Evolutionary conservation across 306 rosid species (phyloP), one percentile per base, ranked within the genome.

Genomic region (Cucurbita moschata): DNA sequence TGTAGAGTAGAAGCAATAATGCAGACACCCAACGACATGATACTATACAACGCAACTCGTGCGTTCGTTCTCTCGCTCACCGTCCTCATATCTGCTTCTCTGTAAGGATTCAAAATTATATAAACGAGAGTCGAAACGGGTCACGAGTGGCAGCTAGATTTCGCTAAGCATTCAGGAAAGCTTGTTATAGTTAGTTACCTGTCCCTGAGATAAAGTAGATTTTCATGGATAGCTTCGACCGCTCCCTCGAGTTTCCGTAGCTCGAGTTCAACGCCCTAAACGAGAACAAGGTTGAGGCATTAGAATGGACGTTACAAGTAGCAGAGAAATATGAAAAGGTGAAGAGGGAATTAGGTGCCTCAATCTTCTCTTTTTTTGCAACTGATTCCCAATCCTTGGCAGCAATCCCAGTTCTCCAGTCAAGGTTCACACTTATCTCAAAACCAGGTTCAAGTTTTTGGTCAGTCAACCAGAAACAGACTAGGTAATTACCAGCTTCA

Each of bases 381-480:
- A 94, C 97, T 11, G 99, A 80, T 59, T 91, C 99, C 99, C 99
- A 94, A 81, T 94, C 99, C 84, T 88, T 91, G 35, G 99, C 95
- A 18, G 95, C 97, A 81, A 94, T 81, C 61, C 99, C 99, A 14
- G 87, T 91, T 89, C 78, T 94, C 99, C 99, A 91, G 74, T 94
- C 99, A 79, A 94, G 84, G 83, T 88, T 88, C 60, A 94, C 78
- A 50, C 51, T 75, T 38, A 63, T 19, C 14, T 75, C 78, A 50
- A 14, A 77, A 50, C 76, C 81, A 64, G 75, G 79, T 75, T 60
- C 86, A 18, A 64, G 78, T 40, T 74, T 71, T 10, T 68, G 83
- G 35, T 84, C 77, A 80, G 88, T 87, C 53, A 82, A 74, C 90
- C 88, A 91, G 78, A 94, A 89, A 80, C 99, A 91, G 21, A 97